phyloP scores from a whole-genome alignment of 2,329 filamentous ascomycete species.

The Trichoderma guizhouense region DNA sequence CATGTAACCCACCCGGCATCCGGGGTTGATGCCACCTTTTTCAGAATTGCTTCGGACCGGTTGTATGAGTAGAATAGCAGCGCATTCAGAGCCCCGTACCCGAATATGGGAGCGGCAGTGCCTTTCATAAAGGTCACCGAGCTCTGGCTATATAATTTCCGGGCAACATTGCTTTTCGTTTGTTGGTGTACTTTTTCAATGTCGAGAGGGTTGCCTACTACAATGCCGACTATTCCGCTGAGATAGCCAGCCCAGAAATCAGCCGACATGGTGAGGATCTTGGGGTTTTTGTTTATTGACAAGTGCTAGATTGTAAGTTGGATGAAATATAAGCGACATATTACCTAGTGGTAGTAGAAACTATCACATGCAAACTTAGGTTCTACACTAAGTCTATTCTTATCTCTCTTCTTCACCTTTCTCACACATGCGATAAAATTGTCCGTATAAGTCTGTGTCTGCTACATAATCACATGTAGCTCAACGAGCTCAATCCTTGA shows the following conservation, averaged over 20 bases:
- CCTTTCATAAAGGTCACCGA: slow-evolving; percentile 53
- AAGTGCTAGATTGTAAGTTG: not conserved
- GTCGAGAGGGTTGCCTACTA: slow-evolving; percentile 85
- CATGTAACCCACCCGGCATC: slow-evolving; percentile 65
- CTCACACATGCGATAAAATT: not conserved
- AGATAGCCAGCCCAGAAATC: slow-evolving; percentile 95
- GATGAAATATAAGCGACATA: not conserved
- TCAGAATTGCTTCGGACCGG: slow-evolving; percentile 66
- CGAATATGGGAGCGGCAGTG: slow-evolving; percentile 78
- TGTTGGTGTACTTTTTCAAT: slow-evolving; percentile 65
- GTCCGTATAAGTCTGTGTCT: not conserved
- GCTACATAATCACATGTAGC: not conserved
- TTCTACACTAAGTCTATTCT: not conserved
- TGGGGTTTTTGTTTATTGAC: not conserved
- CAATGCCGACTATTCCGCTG: slow-evolving; percentile 78
- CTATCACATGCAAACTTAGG: slow-evolving; percentile 3
- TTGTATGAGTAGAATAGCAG: slow-evolving; percentile 90
- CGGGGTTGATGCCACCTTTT: slow-evolving; percentile 31
- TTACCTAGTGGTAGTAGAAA: not conserved
- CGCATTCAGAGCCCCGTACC: slow-evolving; percentile 88
- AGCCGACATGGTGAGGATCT: slow-evolving; percentile 62
- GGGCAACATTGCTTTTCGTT: slow-evolving; percentile 41
- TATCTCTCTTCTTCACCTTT: not conserved
- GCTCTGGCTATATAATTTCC: slow-evolving; percentile 28
- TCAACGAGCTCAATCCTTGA: not conserved